A percentile compares a stretch with the other conserved stretches of the same genome.
These are phyloP conservation scores for Termitomyces sp. DNA, from an alignment of 768 basidiomycete species.

Conservation along the genomic window DNA sequence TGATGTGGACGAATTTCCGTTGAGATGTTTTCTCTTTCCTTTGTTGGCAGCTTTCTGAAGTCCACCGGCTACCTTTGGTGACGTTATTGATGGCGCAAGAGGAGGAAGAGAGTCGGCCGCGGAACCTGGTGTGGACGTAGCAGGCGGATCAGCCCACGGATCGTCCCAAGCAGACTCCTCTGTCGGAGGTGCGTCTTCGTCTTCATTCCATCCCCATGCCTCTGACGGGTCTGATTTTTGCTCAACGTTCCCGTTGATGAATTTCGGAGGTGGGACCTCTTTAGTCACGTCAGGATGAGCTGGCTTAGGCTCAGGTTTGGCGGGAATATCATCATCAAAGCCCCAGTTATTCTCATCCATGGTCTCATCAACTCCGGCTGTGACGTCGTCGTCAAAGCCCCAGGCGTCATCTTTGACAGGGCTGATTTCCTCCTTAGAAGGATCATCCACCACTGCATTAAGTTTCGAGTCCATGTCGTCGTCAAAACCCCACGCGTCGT, in stretches of 20 bases:
- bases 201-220: conserved; percentile 78
- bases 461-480: conserved; percentile 34
- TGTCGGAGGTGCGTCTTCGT: conserved; percentile 30
- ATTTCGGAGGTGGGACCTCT: conserved; percentile 3
- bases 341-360: conserved; percentile 43
- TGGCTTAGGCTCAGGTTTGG: conserved; percentile 16
- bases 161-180: conserved; percentile 59
- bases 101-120: conserved; percentile 21
- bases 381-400: conserved; percentile 47
- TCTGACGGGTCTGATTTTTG: conserved; percentile 42
- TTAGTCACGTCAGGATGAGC: conserved; percentile 10
- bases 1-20: conserved; percentile 22
- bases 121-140: conserved; percentile 16
- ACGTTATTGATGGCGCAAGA: conserved; percentile 25
- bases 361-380: conserved; percentile 22
- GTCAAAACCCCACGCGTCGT: conserved; percentile 45
- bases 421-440: conserved; percentile 15
- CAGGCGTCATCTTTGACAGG: conserved; percentile 35
- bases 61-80: conserved; percentile 50
- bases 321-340: conserved; percentile 40
- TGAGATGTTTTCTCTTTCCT: conserved; percentile 37
- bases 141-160: conserved; percentile 55
- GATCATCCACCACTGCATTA: conserved; percentile 4
- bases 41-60: conserved; percentile 55
- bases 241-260: conserved; percentile 15